Conservation (phyloP, 192 early-diverging fungal genomes). For the Powellomyces hirtus region DNA sequence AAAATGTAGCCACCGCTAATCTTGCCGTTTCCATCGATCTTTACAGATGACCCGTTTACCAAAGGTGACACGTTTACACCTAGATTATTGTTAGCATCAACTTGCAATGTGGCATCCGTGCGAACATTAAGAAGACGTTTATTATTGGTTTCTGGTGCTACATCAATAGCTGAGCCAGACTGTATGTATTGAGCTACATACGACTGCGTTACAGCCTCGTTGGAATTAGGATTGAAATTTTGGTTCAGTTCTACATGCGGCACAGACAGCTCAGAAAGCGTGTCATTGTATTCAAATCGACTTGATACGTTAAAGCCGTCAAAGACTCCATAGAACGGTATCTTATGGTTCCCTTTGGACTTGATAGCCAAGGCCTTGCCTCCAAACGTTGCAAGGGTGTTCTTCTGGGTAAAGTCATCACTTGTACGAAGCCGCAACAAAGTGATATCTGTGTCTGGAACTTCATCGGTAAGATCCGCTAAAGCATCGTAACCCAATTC, state of each 20-base stretch:
- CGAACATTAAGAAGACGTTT: neutral
- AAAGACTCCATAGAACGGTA: constrained; percentile 3
- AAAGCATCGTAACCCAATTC: neutral
- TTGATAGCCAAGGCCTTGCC: neutral
- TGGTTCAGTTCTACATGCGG: neutral
- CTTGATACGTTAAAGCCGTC: neutral
- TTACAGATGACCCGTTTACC: no score
- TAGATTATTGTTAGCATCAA: constrained; percentile 1
- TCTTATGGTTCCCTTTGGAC: neutral
- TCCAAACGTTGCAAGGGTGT: no score
- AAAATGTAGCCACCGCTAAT: no score
- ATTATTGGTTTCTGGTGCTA: neutral
- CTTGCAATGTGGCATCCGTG: neutral
- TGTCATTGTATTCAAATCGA: constrained; percentile 3
- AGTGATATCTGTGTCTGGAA: neutral
- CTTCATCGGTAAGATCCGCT: neutral
- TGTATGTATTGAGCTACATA: neutral
- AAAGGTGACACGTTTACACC: no score
- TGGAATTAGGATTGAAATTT: neutral
- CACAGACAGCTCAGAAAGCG: neutral
- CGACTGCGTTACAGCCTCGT: neutral
- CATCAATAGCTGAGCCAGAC: neutral
- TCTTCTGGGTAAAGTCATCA: neutral
- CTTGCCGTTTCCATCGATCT: no score
- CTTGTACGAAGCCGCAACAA: neutral